These are phyloP conservation scores for Lablab purpureus DNA, from an alignment of 306 rosid species.

Conservation along the genomic window DNA sequence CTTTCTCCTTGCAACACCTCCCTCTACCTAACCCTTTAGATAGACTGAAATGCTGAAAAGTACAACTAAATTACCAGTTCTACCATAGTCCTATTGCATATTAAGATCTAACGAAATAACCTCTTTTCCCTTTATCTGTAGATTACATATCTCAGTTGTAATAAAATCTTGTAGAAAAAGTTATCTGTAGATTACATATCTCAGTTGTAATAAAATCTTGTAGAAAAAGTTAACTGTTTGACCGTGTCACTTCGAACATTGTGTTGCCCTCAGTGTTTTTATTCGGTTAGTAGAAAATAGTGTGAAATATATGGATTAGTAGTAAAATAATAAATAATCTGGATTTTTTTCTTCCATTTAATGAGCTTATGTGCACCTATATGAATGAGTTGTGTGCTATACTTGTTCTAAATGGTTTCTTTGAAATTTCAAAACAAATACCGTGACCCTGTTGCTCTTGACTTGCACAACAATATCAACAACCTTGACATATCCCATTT, in stretches of 20 bases:
- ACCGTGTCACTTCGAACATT: background rate
- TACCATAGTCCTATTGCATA: background rate
- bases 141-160: slow-evolving; percentile 25
- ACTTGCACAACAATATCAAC: background rate
- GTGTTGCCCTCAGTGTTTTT: background rate
- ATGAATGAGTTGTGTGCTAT: slow-evolving; percentile 1
- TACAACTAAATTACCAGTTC: slow-evolving; percentile 6
- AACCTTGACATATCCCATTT: background rate
- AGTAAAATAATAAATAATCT: slow-evolving; percentile 7
- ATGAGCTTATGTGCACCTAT: slow-evolving; percentile 14
- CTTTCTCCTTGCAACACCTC: slow-evolving; percentile 27
- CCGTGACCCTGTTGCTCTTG: slow-evolving; percentile 11
- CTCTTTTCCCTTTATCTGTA: background rate
- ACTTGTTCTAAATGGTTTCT: background rate
- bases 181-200: slow-evolving; percentile 27
- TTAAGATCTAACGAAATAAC: slow-evolving; percentile 3
- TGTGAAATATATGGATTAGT: background rate
- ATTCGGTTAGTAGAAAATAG: slow-evolving; percentile 13
- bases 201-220: slow-evolving; percentile 22
- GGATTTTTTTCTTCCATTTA: slow-evolving; percentile 9
- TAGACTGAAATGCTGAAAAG: slow-evolving; percentile 25
- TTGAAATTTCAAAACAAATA: slow-evolving; percentile 24
- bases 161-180: slow-evolving; percentile 28
- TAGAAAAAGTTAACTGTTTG: slow-evolving; percentile 2
- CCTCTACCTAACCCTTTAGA: background rate